Evolutionary conservation across 495 filamentous ascomycete genomes (phyloP).

Genomic region (Trichocladium antarcticum): DNA sequence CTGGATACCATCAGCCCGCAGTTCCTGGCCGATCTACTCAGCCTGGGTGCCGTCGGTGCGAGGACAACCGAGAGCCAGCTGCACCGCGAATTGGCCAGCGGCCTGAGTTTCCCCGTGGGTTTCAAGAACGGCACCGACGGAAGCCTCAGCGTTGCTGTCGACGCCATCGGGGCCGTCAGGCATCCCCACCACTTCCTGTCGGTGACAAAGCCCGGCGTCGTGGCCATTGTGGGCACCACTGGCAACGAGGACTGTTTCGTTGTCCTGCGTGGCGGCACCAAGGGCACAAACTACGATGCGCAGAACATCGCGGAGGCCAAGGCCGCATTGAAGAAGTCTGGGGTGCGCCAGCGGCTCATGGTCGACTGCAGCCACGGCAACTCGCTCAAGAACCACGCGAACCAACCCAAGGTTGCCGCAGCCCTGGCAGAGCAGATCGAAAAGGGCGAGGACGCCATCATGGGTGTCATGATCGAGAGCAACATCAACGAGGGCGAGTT

Average conservation of each 20-base stretch:
- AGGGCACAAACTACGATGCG: constrained; percentile 87
- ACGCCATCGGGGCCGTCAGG: constrained; percentile 88
- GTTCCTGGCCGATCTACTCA: constrained; percentile 89
- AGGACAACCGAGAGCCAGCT: constrained; percentile 93
- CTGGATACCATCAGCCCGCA: constrained; percentile 97
- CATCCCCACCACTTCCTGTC: constrained; percentile 97
- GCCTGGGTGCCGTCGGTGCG: constrained; percentile 86
- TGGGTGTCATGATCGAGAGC: constrained; percentile 99
- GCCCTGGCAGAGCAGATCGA: constrained; percentile 74
- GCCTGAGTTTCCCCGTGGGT: constrained; percentile 90
- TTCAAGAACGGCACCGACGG: constrained; percentile 99
- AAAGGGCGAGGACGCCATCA: constrained; percentile 73
- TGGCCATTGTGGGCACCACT: constrained; percentile 87
- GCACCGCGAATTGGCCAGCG: constrained; percentile 88
- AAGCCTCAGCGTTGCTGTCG: constrained; percentile 76
- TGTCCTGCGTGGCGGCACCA: constrained; percentile 87
- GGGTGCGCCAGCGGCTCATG: constrained; percentile 63
- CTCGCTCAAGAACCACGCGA: constrained; percentile 90
- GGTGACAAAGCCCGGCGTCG: constrained; percentile 93
- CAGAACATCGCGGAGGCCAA: constrained; percentile 52
- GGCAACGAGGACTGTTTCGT: constrained; percentile 99
- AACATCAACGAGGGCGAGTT: constrained; percentile 78
- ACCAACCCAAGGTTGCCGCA: constrained; percentile 90
- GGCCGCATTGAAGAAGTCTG: constrained; percentile 23
- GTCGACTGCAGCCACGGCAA: constrained; percentile 98